A percentile compares a stretch with the other conserved stretches of the same genome.
Evolutionary conservation across 2,329 filamentous ascomycete genomes (phyloP).

Genomic region (Trichoderma sp.): DNA sequence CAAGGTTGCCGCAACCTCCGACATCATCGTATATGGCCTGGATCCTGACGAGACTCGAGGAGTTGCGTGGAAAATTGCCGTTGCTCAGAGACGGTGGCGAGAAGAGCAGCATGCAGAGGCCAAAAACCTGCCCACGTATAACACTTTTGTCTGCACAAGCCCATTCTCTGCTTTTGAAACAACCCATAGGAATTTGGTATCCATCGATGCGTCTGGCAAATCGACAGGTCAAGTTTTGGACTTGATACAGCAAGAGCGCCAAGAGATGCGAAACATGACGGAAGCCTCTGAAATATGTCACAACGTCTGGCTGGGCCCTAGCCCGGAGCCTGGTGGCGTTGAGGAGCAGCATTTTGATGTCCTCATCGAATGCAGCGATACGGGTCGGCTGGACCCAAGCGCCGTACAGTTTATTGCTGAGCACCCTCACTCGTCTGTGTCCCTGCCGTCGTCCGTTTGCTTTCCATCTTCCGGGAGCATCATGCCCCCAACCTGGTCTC

Average conservation of each 20-base stretch:
- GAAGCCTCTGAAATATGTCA: constrained; percentile 82
- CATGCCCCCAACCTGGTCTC: constrained; percentile 79
- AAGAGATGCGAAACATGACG: constrained; percentile 94
- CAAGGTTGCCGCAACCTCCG: constrained; percentile 84
- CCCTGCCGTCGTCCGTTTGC: constrained; percentile 50
- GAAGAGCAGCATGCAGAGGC: constrained; percentile 61
- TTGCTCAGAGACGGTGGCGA: constrained; percentile 76
- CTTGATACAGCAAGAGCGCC: constrained; percentile 84
- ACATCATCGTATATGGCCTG: constrained; percentile 90
- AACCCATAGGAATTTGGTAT: constrained; percentile 68
- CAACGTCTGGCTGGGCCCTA: constrained; percentile 90
- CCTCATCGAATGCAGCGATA: constrained; percentile 84
- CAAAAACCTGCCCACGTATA: constrained; percentile 65
- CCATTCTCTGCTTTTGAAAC: constrained; percentile 73
- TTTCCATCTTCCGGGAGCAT: constrained; percentile 97
- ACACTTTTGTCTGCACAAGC: constrained; percentile 75
- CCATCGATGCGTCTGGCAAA: constrained; percentile 70
- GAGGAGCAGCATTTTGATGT: constrained; percentile 73
- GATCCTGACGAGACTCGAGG: constrained; percentile 62
- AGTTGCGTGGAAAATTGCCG: constrained; percentile 68
- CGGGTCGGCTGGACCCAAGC: constrained; percentile 73
- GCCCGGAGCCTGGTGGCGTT: constrained; percentile 66
- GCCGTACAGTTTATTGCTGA: constrained; percentile 65
- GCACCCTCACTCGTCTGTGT: constrained; percentile 45
- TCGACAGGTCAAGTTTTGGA: constrained; percentile 79